Conservation (phyloP, 371 early-diverging fungal species). For the Actinomortierella ambigua region DNA sequence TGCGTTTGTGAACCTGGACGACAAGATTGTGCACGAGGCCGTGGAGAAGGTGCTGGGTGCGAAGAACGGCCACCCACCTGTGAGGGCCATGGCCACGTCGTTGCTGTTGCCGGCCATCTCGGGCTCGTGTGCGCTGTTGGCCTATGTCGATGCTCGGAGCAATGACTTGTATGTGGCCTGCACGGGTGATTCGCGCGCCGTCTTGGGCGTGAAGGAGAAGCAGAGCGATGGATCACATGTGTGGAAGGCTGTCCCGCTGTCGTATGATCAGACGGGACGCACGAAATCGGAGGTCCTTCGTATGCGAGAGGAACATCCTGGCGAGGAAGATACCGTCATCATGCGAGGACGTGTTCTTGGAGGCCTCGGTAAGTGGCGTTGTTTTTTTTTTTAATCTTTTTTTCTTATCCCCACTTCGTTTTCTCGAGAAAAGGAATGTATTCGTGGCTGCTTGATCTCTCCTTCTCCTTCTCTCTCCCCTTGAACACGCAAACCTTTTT, state of each 20-base stretch:
- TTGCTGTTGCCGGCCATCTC: slow-evolving; percentile 60
- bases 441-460: too few species aligned
- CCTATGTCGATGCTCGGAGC: slow-evolving; percentile 68
- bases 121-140: slow-evolving; percentile 82
- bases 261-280: slow-evolving; percentile 72
- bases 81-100: slow-evolving; percentile 48
- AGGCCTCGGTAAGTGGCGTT: slow-evolving; percentile 59
- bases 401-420: neutral
- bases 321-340: slow-evolving; percentile 70
- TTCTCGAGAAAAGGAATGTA: neutral
- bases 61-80: slow-evolving; percentile 43
- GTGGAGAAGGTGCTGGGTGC: slow-evolving; percentile 50
- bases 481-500: neutral
- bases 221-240: slow-evolving; percentile 12
- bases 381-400: neutral
- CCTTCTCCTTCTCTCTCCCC: neutral
- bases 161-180: slow-evolving; percentile 76
- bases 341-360: slow-evolving; percentile 75
- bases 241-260: slow-evolving; percentile 67
- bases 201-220: slow-evolving; percentile 48
- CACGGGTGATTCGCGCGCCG: slow-evolving; percentile 77
- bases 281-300: slow-evolving; percentile 69
- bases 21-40: slow-evolving; percentile 63
- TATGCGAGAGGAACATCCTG: slow-evolving; percentile 77
- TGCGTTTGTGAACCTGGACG: slow-evolving; percentile 61